Base-by-base conservation (phyloP, 164 flowering plant genomes). In the Dillenia turbinata region DNA sequence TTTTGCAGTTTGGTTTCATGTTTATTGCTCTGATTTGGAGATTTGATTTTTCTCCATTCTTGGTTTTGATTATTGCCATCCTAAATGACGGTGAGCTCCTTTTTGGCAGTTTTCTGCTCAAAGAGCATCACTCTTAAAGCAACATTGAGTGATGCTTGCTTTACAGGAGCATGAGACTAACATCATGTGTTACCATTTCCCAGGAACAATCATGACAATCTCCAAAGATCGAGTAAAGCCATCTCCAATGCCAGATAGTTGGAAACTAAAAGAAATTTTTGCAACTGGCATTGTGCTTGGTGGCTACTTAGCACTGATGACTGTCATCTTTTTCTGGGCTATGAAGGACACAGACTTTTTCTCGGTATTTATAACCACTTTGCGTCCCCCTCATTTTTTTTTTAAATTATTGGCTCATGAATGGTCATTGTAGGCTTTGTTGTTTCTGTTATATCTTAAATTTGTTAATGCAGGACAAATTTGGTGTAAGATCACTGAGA, bases 171-270 rank as follows among this genome's bases (percentile, higher is more conserved):
- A 15, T 59, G 63, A 11, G 9, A 33, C 67, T 52, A 10, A 58
- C 48, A 43, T 24, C 50, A 12, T 55, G 43, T 15, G 16, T 47
- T 63, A 2, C 43, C 44, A 19, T 76, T 44, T 63, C 59, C 15
- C 53, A 93, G 97, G 99, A 54, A 94, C 99, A 7, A 94, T 94
- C 68, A 94, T 94, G 99, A 94, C 99, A 13, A 94, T 94, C 65
- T 91, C 97, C 49, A 91, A 94, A 79, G 99, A 94, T 67, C 68
- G 96, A 57, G 99, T 94, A 52, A 91, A 89, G 83, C 92, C 99
- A 60, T 94, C 99, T 60, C 99, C 99, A 12, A 46, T 79, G 69
- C 99, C 99, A 9, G 99, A 94, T 65, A 91, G 97, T 75, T 94
- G 99, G 99, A 94, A 91, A 65, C 71, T 94, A 52, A 89, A 81